These are phyloP conservation scores for Picochlorum sp. DNA, from an alignment of 139 green algal genomes.

Conservation along the genomic window DNA sequence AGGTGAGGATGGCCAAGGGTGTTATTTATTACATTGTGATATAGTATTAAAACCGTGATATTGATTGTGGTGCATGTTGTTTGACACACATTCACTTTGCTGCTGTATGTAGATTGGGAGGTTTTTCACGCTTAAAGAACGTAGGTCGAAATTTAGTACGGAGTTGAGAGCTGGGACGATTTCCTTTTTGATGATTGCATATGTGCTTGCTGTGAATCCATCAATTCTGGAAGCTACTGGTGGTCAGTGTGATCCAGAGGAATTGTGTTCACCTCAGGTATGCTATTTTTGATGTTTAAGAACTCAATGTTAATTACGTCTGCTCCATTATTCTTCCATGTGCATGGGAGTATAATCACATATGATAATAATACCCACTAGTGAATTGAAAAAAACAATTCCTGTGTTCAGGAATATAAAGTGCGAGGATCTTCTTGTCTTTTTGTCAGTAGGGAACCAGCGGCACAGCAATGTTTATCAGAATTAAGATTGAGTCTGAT, in stretches of 20 bases:
- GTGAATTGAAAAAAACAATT: no score
- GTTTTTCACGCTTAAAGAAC: constrained; percentile 45
- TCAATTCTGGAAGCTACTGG: constrained; percentile 52
- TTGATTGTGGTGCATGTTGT: not conserved
- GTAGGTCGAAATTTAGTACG: constrained; percentile 38
- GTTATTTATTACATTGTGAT: no score
- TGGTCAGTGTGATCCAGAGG: constrained; percentile 38
- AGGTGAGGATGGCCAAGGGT: not conserved
- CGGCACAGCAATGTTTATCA: constrained; percentile 12
- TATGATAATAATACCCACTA: not conserved
- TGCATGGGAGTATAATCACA: not conserved
- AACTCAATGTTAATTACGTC: not conserved
- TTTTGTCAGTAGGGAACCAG: not conserved
- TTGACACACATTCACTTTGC: not conserved
- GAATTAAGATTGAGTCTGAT: constrained; percentile 35
- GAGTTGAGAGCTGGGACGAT: constrained; percentile 58
- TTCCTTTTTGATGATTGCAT: constrained; percentile 71
- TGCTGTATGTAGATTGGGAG: constrained; percentile 30
- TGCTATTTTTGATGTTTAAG: no score
- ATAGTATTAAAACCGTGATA: no score
- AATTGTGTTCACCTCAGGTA: no score
- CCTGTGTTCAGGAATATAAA: not conserved
- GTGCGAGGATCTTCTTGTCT: constrained; percentile 11
- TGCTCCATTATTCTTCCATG: not conserved
- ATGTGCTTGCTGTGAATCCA: constrained; percentile 67